These are phyloP conservation scores for Erigeron canadensis DNA, from an alignment of 129 eudicot species.

Conservation along the genomic window DNA sequence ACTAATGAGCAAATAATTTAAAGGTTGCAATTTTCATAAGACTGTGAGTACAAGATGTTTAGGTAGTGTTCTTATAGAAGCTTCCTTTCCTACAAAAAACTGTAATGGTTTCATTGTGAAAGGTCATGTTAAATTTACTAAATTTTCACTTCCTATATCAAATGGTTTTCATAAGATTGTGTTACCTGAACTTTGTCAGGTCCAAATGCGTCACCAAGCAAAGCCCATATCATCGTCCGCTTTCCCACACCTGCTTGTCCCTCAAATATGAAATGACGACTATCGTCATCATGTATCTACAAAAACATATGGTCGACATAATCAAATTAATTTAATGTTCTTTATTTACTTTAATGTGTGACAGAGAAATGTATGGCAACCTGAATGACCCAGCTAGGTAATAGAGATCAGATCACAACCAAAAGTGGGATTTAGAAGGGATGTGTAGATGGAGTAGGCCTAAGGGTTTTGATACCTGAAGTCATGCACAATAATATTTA, in stretches of 20 bases:
- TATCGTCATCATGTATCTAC: conserved; percentile 40
- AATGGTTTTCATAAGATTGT: neutral
- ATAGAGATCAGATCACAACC: too few species aligned
- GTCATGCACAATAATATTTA: too few species aligned
- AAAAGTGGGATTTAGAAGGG: too few species aligned
- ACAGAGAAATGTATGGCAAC: too few species aligned
- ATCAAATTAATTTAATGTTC: neutral
- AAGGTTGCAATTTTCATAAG: conserved; percentile 4
- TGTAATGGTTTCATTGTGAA: neutral
- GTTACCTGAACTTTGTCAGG: conserved; percentile 60
- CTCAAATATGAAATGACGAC: conserved; percentile 72
- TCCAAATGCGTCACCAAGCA: conserved; percentile 64
- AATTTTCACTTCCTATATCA: neutral
- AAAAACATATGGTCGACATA: neutral
- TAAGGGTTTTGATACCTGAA: too few species aligned
- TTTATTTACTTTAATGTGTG: neutral
- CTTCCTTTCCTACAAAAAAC: conserved; percentile 1
- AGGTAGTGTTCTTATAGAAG: neutral
- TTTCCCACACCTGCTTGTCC: conserved; percentile 85
- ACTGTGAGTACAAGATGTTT: neutral
- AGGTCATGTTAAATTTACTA: neutral
- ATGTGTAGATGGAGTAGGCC: too few species aligned
- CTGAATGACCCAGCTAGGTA: too few species aligned
- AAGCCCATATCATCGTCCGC: conserved; percentile 86
- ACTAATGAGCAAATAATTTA: neutral